Base-by-base conservation (phyloP, 768 basidiomycete genomes). In the Termitomyces sp. region DNA sequence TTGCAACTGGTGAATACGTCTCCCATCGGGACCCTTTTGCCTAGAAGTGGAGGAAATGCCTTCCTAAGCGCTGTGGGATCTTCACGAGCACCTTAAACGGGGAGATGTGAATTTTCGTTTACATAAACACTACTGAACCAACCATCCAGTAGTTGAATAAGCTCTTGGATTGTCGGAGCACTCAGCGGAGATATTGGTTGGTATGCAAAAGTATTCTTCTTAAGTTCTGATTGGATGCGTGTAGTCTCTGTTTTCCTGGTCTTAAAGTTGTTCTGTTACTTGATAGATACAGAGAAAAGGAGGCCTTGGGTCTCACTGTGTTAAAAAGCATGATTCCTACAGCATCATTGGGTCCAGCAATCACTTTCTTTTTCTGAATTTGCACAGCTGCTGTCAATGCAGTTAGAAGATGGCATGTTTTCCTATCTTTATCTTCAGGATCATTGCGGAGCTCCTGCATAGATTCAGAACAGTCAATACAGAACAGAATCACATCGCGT, bases 301-400 rank as follows among this genome's bases (percentile, higher is more conserved):
- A 45, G 15, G 46, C 42, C 31, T 7, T 6, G 61, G 53, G 54
- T 67, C 88, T 79, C 69, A 95, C 95, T 58, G 93, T 93, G 63
- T 99, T 98, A 75, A 91, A 99, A 11, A 98, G 75, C 63, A 98
- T 68, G 41, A 98, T 88, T 5, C 96, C 97, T 46, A 98, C 86
- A 33, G 85, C 82, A 69, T 98, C 96, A 61, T 86, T 90, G 2
- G 96, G 95, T 6, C 91, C 89, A 4, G 86, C 83, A 31, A 97
- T 78, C 27, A 96, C 90, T 73, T 98, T 98, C 67, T 83, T 86
- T 77, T 95, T 94, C 74, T 93, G 84, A 41, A 97, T 87, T 66
- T 91, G 85, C 75, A 91, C 84, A 0, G 92, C 94, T 11, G 88
- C 87, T 61, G 93, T 84, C 24, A 98, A 80, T 0, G 93, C 91